Evolutionary conservation across 73 alveolate species (phyloP).

Genomic region (Tetrahymena elliotti): DNA sequence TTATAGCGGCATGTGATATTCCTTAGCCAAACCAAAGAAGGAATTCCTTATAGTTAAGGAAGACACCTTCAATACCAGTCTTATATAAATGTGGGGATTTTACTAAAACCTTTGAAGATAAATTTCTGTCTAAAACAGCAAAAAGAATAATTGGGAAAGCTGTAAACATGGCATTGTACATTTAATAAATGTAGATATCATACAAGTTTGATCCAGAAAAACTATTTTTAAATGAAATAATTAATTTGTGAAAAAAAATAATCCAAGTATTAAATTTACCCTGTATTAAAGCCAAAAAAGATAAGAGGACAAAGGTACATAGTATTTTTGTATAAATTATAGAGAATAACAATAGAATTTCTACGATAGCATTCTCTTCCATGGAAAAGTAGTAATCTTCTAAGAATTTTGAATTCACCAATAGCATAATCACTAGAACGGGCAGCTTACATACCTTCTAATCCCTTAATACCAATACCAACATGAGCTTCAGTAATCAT

Average conservation of each 20-base stretch:
- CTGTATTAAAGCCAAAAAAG: slow-evolving; percentile 57
- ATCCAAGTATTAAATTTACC: background rate
- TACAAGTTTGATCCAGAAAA: slow-evolving; percentile 75
- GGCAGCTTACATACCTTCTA: slow-evolving; percentile 80
- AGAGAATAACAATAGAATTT: slow-evolving; percentile 56
- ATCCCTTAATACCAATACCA: slow-evolving; percentile 82
- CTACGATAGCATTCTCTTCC: slow-evolving; percentile 90
- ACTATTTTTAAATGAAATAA: slow-evolving; percentile 9
- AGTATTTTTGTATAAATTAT: slow-evolving; percentile 75
- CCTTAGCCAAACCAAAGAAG: background rate
- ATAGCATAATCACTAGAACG: slow-evolving; percentile 78
- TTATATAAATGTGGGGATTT: background rate
- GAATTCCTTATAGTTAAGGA: background rate
- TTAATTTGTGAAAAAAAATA: background rate
- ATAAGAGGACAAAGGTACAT: slow-evolving; percentile 61
- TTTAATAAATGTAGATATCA: slow-evolving; percentile 70
- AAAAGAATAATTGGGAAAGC: slow-evolving; percentile 70
- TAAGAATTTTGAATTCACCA: slow-evolving; percentile 67
- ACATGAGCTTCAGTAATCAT: slow-evolving; percentile 82
- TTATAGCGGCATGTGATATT: background rate
- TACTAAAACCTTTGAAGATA: background rate
- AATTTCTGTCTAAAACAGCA: slow-evolving; percentile 69
- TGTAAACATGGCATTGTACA: slow-evolving; percentile 73
- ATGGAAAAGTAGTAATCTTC: slow-evolving; percentile 81
- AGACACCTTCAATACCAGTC: background rate